Percentiles rank a stretch among this genome's conserved stretches.
Conservation (phyloP, 2,329 filamentous ascomycete species). For the Exserohilum rostratum region DNA sequence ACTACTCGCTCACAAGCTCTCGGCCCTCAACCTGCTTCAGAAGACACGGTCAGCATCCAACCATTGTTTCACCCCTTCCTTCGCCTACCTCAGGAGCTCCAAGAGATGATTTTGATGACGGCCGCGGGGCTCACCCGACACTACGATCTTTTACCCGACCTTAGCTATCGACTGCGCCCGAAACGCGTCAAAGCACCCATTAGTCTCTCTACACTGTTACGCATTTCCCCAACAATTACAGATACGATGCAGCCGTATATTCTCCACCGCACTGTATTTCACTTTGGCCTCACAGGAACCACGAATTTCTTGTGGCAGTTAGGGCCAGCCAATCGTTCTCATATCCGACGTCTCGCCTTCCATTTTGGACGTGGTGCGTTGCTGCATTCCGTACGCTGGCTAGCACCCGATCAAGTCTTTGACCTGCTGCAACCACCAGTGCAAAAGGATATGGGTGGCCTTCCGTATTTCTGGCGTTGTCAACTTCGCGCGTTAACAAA, state of each 20-base stretch:
- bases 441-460: slow-evolving; percentile 20
- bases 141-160: slow-evolving; percentile 21
- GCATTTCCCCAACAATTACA: slow-evolving; percentile 27
- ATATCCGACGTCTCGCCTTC: slow-evolving; percentile 30
- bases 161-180: not conserved
- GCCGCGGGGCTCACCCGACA: slow-evolving; percentile 24
- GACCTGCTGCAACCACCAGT: slow-evolving; percentile 33
- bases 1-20: slow-evolving; percentile 5
- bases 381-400: slow-evolving; percentile 40
- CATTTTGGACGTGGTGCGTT: slow-evolving; percentile 27
- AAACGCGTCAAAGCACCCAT: slow-evolving; percentile 10
- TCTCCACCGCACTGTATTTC: slow-evolving; percentile 32
- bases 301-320: slow-evolving; percentile 17
- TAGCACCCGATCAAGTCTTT: slow-evolving; percentile 37
- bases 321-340: slow-evolving; percentile 28
- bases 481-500: slow-evolving; percentile 36
- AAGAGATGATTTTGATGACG: slow-evolving; percentile 33
- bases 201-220: slow-evolving; percentile 25
- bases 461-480: slow-evolving; percentile 42
- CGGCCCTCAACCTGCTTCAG: slow-evolving; percentile 8
- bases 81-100: slow-evolving; percentile 35
- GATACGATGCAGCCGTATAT: slow-evolving; percentile 28
- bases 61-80: slow-evolving; percentile 38
- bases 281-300: slow-evolving; percentile 20
- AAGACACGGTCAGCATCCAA: slow-evolving; percentile 31